Evolutionary conservation across 1,284 basidiomycete species (phyloP).

Genomic region (Puccinia novopanici): DNA sequence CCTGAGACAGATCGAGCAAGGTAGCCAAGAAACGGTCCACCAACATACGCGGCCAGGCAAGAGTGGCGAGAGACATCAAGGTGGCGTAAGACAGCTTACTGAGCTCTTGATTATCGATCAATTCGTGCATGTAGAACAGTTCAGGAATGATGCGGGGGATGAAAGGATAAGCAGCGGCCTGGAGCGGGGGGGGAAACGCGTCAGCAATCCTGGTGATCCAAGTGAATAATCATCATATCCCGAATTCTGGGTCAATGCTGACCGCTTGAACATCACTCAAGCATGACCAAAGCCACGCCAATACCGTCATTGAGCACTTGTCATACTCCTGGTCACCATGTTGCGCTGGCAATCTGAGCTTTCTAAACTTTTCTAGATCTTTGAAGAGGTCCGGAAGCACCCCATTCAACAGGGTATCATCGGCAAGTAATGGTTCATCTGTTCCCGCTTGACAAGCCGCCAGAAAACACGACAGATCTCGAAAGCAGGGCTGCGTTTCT

Average conservation of each 20-base stretch:
- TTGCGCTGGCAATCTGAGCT: slow-evolving; percentile 59
- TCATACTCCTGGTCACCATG: slow-evolving; percentile 74
- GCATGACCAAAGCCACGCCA: slow-evolving; percentile 75
- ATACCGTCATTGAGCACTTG: slow-evolving; percentile 74
- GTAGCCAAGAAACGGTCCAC: slow-evolving; percentile 61
- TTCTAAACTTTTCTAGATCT: slow-evolving; percentile 57
- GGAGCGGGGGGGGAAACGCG: background rate
- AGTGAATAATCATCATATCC: background rate
- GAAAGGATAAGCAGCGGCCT: slow-evolving; percentile 56
- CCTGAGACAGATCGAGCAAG: slow-evolving; percentile 60
- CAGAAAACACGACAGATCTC: slow-evolving; percentile 69
- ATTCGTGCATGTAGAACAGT: slow-evolving; percentile 61
- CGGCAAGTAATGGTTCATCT: slow-evolving; percentile 63
- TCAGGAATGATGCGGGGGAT: slow-evolving; percentile 56
- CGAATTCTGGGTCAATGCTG: background rate
- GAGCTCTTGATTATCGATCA: slow-evolving; percentile 61
- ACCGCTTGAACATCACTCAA: slow-evolving; percentile 55
- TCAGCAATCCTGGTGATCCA: background rate
- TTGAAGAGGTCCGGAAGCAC: slow-evolving; percentile 64
- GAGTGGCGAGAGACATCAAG: slow-evolving; percentile 61
- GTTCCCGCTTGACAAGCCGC: slow-evolving; percentile 63
- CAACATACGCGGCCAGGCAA: slow-evolving; percentile 62
- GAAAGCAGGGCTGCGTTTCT: slow-evolving; percentile 70
- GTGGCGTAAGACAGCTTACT: slow-evolving; percentile 60
- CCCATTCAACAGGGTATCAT: slow-evolving; percentile 65